Evolutionary conservation across 306 rosid genomes (phyloP), one percentile per base, ranked within the genome.

Genomic region (Delonix regia): DNA sequence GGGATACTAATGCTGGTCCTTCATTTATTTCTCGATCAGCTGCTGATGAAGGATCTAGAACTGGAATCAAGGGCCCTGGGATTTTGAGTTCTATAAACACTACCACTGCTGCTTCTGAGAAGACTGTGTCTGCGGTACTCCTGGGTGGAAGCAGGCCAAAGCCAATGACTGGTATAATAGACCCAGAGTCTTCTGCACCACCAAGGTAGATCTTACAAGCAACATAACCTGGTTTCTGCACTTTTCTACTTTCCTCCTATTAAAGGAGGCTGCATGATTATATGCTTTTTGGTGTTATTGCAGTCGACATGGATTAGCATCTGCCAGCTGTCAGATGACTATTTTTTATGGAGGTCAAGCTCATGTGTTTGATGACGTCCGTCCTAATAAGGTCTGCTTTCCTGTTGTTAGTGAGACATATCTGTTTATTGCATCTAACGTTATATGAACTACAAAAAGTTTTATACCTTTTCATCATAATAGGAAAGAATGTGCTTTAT

Each of bases 271-370:
- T 60, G 67, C 41, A 52, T 86, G 84, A 81, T 86, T 73, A 62
- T 62, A 60, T 76, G 71, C 36, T 9, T 70, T 83, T 61, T 69
- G 81, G 78, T 84, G 27, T 77, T 73, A 72, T 75, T 78, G 90
- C 91, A 92, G 94, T 85, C 95, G 85, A 76, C 90, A 85, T 36
- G 96, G 92, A 57, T 85, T 76, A 69, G 73, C 85, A 63, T 82
- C 96, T 74, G 85, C 86, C 75, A 84, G 90, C 86, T 85, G 86
- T 77, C 99, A 93, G 92, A 96, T 96, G 99, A 93, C 99, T 55
- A 93, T 95, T 74, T 95, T 95, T 80, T 95, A 95, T 12, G 99
- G 99, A 4, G 99, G 99, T 71, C 97, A 95, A 85, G 98, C 99
- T 86, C 99, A 95, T 74, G 99, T 95, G 62, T 95, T 95, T 57